Percentiles rank a stretch among this genome's conserved stretches.
These are phyloP conservation scores for Microascus cirrosus DNA, from an alignment of 2,329 filamentous ascomycete species.

Conservation along the genomic window DNA sequence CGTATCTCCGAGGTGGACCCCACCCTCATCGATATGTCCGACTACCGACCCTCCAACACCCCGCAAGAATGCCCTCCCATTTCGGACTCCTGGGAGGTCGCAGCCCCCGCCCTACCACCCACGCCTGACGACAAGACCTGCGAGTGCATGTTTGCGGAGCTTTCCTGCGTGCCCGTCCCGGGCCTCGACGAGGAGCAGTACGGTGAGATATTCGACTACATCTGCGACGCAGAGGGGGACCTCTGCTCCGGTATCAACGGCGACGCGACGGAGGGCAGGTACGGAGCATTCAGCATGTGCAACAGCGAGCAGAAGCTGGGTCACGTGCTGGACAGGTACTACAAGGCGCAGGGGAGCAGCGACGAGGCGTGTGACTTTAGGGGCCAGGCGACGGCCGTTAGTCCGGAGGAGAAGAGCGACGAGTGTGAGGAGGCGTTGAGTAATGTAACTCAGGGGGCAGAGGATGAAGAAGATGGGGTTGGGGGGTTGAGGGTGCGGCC, in stretches of 20 bases:
- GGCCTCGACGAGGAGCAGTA: conserved; percentile 47
- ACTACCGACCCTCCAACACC: conserved; percentile 67
- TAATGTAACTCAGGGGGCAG: conserved; percentile 34
- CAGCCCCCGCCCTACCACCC: conserved; percentile 60
- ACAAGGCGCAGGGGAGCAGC: conserved; percentile 37
- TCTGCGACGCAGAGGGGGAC: conserved; percentile 49
- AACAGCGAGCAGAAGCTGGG: conserved; percentile 57
- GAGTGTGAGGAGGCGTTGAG: conserved; percentile 48
- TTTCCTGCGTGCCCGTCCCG: conserved; percentile 58
- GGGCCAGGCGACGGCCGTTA: conserved; percentile 49
- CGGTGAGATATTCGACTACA: conserved; percentile 59
- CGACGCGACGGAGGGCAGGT: conserved; percentile 56
- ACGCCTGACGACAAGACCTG: conserved; percentile 70
- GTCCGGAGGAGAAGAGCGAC: conserved; percentile 30
- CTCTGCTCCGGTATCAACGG: conserved; percentile 58
- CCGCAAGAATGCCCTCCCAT: conserved; percentile 56
- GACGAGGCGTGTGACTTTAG: conserved; percentile 58
- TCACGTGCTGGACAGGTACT: conserved; percentile 66
- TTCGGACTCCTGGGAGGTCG: conserved; percentile 55
- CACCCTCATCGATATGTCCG: conserved; percentile 49
- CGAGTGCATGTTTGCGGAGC: conserved; percentile 68
- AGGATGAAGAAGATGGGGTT: not conserved
- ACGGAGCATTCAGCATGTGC: conserved; percentile 74
- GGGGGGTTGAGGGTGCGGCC: not conserved
- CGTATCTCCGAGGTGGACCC: conserved; percentile 60